These are phyloP conservation scores for Xylaria nigripes DNA, from an alignment of 495 filamentous ascomycete genomes.

Conservation along the genomic window DNA sequence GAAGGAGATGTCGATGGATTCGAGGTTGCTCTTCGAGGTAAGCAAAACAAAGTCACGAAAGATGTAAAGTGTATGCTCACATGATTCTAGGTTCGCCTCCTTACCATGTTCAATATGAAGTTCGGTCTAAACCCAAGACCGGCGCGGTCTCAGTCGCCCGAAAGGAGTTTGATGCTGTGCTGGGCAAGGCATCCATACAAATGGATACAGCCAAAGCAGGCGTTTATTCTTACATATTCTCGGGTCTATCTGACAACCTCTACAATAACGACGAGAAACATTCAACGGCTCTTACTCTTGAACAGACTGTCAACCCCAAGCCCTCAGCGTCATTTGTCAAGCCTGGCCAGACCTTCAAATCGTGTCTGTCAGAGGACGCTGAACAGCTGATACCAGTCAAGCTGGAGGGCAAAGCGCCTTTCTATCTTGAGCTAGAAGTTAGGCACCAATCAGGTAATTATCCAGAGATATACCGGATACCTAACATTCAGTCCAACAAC, in stretches of 20 bases:
- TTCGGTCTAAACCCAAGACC: constrained; percentile 55
- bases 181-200: constrained; percentile 62
- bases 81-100: constrained; percentile 56
- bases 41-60: constrained; percentile 11
- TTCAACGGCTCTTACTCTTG: constrained; percentile 56
- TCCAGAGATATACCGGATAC: constrained; percentile 69
- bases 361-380: constrained; percentile 75
- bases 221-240: constrained; percentile 77
- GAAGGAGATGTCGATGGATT: constrained; percentile 88
- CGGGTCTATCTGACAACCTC: constrained; percentile 66
- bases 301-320: constrained; percentile 73
- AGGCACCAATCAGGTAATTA: constrained; percentile 76
- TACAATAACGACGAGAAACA: constrained; percentile 64
- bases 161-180: constrained; percentile 62
- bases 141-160: constrained; percentile 52
- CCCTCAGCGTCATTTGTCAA: constrained; percentile 73
- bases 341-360: constrained; percentile 90
- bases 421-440: constrained; percentile 81
- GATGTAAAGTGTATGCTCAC: constrained; percentile 9
- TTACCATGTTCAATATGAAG: constrained; percentile 73
- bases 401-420: constrained; percentile 76
- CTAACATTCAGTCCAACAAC: constrained; percentile 61
- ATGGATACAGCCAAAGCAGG: constrained; percentile 81
- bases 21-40: constrained; percentile 70
- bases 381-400: constrained; percentile 81